A percentile compares a stretch with the other conserved stretches of the same genome.
These are phyloP conservation scores for Zygosaccharomyces pseudobailii DNA, from an alignment of 1,139 yeast genomes.

Conservation along the genomic window DNA sequence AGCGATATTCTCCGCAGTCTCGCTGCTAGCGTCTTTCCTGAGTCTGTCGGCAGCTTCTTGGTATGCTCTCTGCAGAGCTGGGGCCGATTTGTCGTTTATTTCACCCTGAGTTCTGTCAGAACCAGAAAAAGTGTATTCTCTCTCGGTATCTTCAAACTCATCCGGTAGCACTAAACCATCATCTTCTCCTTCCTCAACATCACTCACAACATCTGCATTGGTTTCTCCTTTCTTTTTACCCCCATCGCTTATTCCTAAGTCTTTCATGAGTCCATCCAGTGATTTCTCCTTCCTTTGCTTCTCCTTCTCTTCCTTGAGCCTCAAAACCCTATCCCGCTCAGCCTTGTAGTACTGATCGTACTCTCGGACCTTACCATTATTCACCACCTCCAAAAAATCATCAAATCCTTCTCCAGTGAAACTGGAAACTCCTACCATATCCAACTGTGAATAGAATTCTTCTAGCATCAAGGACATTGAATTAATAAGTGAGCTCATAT, in stretches of 20 bases:
- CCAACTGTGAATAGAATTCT: constrained; percentile 90
- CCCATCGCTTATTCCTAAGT: constrained; percentile 59
- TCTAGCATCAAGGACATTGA: constrained; percentile 95
- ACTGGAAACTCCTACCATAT: constrained; percentile 86
- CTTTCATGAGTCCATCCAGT: constrained; percentile 71
- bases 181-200: constrained; percentile 53
- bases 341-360: constrained; percentile 76
- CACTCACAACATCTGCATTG: constrained; percentile 67
- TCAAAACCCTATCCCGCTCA: constrained; percentile 78
- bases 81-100: constrained; percentile 44
- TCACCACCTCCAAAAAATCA: constrained; percentile 78
- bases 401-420: constrained; percentile 93
- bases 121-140: constrained; percentile 75
- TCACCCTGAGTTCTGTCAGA: constrained; percentile 58
- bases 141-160: constrained; percentile 49
- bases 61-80: constrained; percentile 62
- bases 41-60: constrained; percentile 64
- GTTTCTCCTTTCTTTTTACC: constrained; percentile 29
- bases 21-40: constrained; percentile 55
- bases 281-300: constrained; percentile 67
- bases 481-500: constrained; percentile 89
- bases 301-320: constrained; percentile 73
- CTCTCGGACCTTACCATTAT: constrained; percentile 73
- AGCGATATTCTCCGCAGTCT: constrained; percentile 69
- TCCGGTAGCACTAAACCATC: constrained; percentile 62